Evolutionary conservation across 169 alveolate genomes (phyloP), one percentile per base, ranked within the genome.

Genomic region (Hepatocystis sp.): DNA sequence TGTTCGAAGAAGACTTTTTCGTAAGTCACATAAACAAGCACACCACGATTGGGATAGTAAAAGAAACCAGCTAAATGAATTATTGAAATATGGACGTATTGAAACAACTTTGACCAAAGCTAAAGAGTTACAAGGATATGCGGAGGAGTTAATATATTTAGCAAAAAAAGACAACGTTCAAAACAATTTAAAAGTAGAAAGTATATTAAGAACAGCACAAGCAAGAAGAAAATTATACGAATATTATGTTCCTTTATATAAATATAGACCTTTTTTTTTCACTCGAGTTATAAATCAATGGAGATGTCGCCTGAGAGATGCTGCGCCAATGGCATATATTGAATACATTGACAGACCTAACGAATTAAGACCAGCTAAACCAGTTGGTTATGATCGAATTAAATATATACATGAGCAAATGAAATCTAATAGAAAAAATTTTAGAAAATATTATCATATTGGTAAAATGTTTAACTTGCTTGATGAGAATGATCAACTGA

Each of bases 71-170:
- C 71, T 94, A 27, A 96, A 94, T 63, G 92, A 90, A 51, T 86
- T 94, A 28, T 39, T 94, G 52, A 90, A 94, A 27, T 55, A 86
- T 61, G 96, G 96, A 3, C 89, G 97, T 23, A 44, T 95, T 21
- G 96, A 95, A 76, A 60, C 93, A 25, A 94, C 97, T 0, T 76
- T 95, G 30, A 91, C 97, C 1, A 84, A 93, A 25, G 96, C 96
- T 5, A 94, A 94, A 65, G 97, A 95, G 66, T 85, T 95, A 28
- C 97, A 95, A 88, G 97, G 94, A 47, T 95, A 93, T 66, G 96
- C 96, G 8, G 97, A 95, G 58, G 97, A 95, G 63, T 67, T 95
- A 61, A 81, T 95, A 0, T 92, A 76, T 61, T 93, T 92, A 30
- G 97, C 97, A 1, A 95, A 94, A 66, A 86, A 85, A 52, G 92